phyloP scores from a whole-genome alignment of 2,329 filamentous ascomycete genomes.

The Penicillium fuscoglaucum region DNA sequence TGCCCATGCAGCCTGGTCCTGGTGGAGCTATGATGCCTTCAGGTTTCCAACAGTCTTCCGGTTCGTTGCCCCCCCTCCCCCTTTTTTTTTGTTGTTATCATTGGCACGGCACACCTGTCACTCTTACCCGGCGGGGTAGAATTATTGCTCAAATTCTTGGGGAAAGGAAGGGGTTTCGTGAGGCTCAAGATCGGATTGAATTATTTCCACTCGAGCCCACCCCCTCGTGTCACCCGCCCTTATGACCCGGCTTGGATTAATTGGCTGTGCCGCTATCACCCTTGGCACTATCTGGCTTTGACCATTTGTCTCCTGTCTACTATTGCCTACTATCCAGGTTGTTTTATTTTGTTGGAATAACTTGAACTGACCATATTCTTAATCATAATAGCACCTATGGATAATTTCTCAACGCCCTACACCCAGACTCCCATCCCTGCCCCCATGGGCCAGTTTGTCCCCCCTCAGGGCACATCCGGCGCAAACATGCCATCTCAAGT shows the following conservation, averaged over 20 bases:
- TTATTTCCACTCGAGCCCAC: conserved; percentile 1
- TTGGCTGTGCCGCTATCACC: conserved; percentile 2
- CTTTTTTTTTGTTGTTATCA: conserved; percentile 14
- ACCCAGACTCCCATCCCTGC: conserved; percentile 35
- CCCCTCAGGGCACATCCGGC: conserved; percentile 31
- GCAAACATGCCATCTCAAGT: conserved; percentile 34
- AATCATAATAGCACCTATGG: conserved; percentile 32
- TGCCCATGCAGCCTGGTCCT: conserved; percentile 38
- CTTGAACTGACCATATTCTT: conserved; percentile 18
- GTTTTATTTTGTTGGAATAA: conserved; percentile 7
- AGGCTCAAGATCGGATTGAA: conserved; percentile 7
- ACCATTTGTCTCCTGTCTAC: conserved; percentile 7
- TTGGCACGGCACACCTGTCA: conserved; percentile 14
- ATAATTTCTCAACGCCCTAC: conserved; percentile 39
- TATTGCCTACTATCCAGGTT: background rate
- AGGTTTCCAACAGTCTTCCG: conserved; percentile 38
- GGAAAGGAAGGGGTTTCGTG: background rate
- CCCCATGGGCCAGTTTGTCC: conserved; percentile 31
- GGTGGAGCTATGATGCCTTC: conserved; percentile 43
- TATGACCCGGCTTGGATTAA: conserved; percentile 6
- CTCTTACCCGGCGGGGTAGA: conserved; percentile 7
- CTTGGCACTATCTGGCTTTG: conserved; percentile 12
- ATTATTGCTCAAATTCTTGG: background rate
- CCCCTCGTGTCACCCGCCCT: conserved; percentile 2
- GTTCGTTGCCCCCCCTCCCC: conserved; percentile 27